These are phyloP conservation scores for Incumbomyces delicatus DNA, from an alignment of 2,329 filamentous ascomycete species.

Conservation along the genomic window DNA sequence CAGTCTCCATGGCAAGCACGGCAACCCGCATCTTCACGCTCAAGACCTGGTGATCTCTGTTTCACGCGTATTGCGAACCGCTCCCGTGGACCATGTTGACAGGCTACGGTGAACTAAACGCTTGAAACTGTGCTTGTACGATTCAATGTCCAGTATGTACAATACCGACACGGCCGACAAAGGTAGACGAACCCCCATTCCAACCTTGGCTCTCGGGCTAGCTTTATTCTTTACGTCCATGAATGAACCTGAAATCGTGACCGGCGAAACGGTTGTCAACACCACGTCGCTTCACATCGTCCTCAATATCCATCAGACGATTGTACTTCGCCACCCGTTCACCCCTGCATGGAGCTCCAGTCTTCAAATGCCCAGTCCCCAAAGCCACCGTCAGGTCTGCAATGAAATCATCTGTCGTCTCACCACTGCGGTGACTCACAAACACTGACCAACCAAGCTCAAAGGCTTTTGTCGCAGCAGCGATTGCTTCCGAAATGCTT, in stretches of 20 bases:
- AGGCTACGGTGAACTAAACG: too few species aligned
- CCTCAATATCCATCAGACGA: constrained; percentile 36
- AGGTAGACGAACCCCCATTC: too few species aligned
- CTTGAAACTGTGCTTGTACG: too few species aligned
- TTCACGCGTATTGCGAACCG: too few species aligned
- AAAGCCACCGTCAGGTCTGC: constrained; percentile 33
- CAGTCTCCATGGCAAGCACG: too few species aligned
- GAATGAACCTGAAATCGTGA: background rate
- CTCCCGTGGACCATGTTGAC: too few species aligned
- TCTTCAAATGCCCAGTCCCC: constrained; percentile 32
- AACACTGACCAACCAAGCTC: constrained; percentile 32
- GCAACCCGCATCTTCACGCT: too few species aligned
- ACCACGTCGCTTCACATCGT: constrained; percentile 14
- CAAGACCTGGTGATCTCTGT: too few species aligned
- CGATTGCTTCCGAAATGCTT: constrained; percentile 32
- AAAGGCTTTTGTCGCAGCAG: constrained; percentile 27
- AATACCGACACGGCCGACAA: too few species aligned
- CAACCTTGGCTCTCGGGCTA: too few species aligned
- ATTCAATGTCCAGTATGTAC: too few species aligned
- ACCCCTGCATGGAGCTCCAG: constrained; percentile 31
- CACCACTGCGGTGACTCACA: constrained; percentile 35
- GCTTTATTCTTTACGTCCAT: background rate
- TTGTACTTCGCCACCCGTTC: constrained; percentile 38
- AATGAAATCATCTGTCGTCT: constrained; percentile 37
- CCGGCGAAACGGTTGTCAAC: background rate